Percentiles rank a stretch among this genome's conserved stretches.
Conservation (phyloP, 202 grass and related monocot genomes). For the Schoenoplectus tabernaemontani region DNA sequence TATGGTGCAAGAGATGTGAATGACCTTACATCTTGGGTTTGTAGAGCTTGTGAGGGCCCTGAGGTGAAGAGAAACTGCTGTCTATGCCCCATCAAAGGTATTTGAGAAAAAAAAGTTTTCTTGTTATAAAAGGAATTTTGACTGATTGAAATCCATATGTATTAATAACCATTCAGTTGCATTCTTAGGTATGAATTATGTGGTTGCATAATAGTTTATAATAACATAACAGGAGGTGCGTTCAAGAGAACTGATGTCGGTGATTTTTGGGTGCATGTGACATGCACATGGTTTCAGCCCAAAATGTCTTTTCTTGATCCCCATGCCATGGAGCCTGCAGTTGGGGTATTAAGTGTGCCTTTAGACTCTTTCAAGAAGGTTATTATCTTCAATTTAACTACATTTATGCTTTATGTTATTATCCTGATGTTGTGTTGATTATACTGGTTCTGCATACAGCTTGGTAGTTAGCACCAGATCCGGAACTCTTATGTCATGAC, state of each 20-base stretch:
- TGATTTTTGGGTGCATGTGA: conserved; percentile 86
- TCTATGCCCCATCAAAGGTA: conserved; percentile 92
- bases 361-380: conserved; percentile 82
- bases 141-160: background rate
- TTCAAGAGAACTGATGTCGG: conserved; percentile 85
- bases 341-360: conserved; percentile 69
- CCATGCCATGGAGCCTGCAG: conserved; percentile 81
- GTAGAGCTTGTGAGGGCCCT: conserved; percentile 69
- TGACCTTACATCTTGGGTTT: conserved; percentile 93
- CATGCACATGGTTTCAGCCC: conserved; percentile 95
- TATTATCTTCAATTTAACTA: conserved; percentile 3
- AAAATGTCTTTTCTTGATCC: conserved; percentile 69
- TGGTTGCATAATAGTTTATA: background rate
- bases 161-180: background rate
- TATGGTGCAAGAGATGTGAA: conserved; percentile 58
- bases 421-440: background rate
- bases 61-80: conserved; percentile 62
- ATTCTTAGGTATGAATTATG: background rate
- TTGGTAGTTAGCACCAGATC: background rate
- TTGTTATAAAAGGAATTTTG: background rate
- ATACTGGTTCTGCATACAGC: background rate
- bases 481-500: background rate
- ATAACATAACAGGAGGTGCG: conserved; percentile 54
- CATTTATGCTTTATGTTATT: background rate
- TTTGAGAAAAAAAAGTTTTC: background rate